phyloP scores from a whole-genome alignment of 2,329 filamentous ascomycete species.

The Geoglossum cookeanum region DNA sequence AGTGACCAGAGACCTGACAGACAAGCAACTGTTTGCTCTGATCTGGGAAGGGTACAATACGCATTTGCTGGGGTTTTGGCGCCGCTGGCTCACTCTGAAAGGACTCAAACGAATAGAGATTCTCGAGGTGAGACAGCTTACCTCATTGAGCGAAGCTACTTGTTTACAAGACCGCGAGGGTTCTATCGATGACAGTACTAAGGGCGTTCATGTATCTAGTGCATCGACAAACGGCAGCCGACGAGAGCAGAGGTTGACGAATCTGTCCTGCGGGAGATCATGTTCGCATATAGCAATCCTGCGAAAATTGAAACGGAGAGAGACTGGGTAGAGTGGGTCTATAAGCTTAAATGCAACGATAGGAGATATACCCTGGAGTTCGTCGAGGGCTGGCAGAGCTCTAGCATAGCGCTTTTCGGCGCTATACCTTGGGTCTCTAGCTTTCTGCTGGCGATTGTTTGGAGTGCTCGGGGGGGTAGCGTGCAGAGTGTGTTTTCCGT shows the following conservation, averaged over 20 bases:
- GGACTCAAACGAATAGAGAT: conserved; percentile 7
- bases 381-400: conserved; percentile 10
- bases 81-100: conserved; percentile 8
- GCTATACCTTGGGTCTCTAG: conserved; percentile 4
- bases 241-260: conserved; percentile 3
- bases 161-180: too few relatives aligned
- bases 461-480: not conserved
- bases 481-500: not conserved
- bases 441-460: not conserved
- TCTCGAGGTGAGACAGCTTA: conserved; percentile 4
- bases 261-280: conserved; percentile 9
- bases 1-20: not conserved
- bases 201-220: not conserved
- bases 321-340: conserved; percentile 10
- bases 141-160: too few relatives aligned
- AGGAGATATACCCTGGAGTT: conserved; percentile 10
- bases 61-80: conserved; percentile 6
- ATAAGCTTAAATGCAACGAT: conserved; percentile 7
- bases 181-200: too few relatives aligned
- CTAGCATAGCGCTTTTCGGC: conserved; percentile 4
- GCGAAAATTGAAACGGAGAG: conserved; percentile 2
- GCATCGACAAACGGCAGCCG: not conserved
- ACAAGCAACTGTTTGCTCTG: not conserved
- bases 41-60: not conserved
- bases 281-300: conserved; percentile 9